Base-by-base conservation (phyloP, 495 filamentous ascomycete species). In the Thozetella sp. region DNA sequence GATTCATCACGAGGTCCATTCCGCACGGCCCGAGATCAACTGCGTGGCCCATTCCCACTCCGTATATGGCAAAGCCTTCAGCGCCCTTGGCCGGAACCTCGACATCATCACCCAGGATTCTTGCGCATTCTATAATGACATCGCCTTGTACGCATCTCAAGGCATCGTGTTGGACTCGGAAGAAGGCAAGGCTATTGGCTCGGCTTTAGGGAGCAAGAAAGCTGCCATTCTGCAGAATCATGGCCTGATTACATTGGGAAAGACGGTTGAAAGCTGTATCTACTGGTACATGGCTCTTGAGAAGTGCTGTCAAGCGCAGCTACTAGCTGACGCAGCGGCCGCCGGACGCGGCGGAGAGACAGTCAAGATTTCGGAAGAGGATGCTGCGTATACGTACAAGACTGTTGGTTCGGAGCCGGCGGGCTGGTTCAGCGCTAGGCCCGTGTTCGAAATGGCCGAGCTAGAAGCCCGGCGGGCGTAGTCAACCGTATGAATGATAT, bases 261-360 rank as follows among this genome's bases (percentile, higher is more conserved):
- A 66, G 23, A 75, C 79, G 0, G 76, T 90, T 43, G 87, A 90
- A 64, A 78, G 76, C 23, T 76, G 86, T 0, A 81, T 93, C 1
- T 91, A 87, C 67, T 93, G 89, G 90, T 93, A 93, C 68, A 73
- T 90, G 27, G 87, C 82, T 54, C 64, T 93, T 59, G 90, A 92
- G 61, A 90, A 86, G 62, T 90, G 86, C 70, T 93, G 90, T 66
- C 83, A 92, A 65, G 81, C 83, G n/a, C 90, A 93, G 70, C 69
- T 93, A 27, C 62, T 92, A 58, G 90, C 90, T 3, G 90, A 93
- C 70, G 90, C 90, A 0, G 90, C 90, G 2, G 89, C 89, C 10
- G 77, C 70, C 0, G 89, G 88, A 6, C 75, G 85, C 1, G 90
- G 90, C 2, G 80, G 80, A 1, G 70, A 78, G 64, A 90, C 88